Percentiles rank a stretch among this genome's conserved stretches.
Evolutionary conservation across 352 stramenopile genomes (phyloP).

Genomic region (Phytophthora cajani): DNA sequence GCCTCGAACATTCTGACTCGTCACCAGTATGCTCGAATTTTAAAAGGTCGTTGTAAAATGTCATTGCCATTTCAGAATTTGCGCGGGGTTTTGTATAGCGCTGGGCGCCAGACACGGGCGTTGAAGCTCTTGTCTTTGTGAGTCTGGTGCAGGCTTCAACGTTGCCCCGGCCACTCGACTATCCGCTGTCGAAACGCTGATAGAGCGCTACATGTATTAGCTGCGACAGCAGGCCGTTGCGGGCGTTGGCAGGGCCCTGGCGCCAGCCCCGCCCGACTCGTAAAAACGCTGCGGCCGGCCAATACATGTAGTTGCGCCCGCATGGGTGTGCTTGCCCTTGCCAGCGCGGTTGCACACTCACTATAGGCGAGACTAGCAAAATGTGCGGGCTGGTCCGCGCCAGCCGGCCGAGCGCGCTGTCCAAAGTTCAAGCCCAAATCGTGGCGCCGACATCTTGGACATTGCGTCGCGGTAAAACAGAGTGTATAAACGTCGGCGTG

Average conservation of each 20-base stretch:
- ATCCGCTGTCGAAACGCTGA: constrained; percentile 7
- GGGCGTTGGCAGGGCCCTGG: not conserved
- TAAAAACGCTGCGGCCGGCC: constrained; percentile 15
- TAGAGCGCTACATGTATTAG: not conserved
- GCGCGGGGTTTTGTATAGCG: too few relatives aligned
- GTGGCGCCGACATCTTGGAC: constrained; percentile 24
- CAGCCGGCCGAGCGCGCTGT: constrained; percentile 1
- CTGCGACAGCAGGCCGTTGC: not conserved
- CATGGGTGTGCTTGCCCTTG: not conserved
- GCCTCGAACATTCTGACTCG: constrained; percentile 14
- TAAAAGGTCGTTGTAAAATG: constrained; percentile 18
- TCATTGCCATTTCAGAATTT: constrained; percentile 7
- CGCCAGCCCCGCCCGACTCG: not conserved
- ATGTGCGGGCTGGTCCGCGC: not conserved
- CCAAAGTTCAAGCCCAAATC: constrained; percentile 33
- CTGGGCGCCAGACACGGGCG: not conserved
- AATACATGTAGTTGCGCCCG: not conserved
- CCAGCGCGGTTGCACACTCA: constrained; percentile 9
- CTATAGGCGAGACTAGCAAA: constrained; percentile 17
- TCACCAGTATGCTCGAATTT: constrained; percentile 12
- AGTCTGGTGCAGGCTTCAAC: not conserved
- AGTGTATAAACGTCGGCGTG: constrained; percentile 12
- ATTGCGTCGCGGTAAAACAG: constrained; percentile 18
- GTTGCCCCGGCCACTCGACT: not conserved
- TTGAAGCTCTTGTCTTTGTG: constrained; percentile 16